Conservation (phyloP, 2,329 filamentous ascomycete species). For the Ophiostoma himal-ulmi region DNA sequence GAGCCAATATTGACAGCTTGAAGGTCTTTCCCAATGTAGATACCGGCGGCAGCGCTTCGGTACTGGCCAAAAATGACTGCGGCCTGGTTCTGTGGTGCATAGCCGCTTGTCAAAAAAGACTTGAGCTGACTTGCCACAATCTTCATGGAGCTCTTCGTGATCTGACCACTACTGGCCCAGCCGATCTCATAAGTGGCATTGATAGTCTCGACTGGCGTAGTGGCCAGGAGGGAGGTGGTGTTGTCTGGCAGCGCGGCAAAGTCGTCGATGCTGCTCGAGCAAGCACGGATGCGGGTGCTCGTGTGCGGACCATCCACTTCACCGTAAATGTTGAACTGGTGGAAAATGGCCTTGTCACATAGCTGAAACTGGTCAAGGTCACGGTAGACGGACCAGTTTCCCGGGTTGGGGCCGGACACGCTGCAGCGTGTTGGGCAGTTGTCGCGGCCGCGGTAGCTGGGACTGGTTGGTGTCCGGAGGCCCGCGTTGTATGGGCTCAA, state of each 20-base stretch:
- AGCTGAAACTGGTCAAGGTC: slow-evolving; percentile 5
- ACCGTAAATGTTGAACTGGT: not conserved
- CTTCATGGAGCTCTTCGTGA: not conserved
- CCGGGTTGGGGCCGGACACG: not conserved
- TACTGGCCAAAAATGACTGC: not conserved
- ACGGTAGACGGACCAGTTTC: slow-evolving; percentile 11
- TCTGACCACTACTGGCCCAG: not conserved
- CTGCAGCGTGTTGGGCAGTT: slow-evolving; percentile 10
- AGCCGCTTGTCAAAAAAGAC: not conserved
- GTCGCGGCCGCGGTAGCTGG: slow-evolving; percentile 7
- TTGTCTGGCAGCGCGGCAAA: not conserved
- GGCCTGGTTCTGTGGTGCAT: not conserved
- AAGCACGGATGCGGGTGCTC: not conserved
- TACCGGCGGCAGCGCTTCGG: not conserved
- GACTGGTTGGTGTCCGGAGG: not conserved
- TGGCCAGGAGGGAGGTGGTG: not conserved
- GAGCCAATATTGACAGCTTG: not conserved
- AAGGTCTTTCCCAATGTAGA: not conserved
- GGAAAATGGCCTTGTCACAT: not conserved
- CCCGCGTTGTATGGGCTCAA: not conserved
- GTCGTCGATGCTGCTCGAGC: not conserved
- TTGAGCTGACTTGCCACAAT: slow-evolving; percentile 2
- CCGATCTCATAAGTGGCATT: not conserved
- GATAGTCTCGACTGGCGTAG: not conserved
- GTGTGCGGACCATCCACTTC: not conserved